Evolutionary conservation across 495 filamentous ascomycete species (phyloP).

Genomic region (Clavariopsis aquatica): DNA sequence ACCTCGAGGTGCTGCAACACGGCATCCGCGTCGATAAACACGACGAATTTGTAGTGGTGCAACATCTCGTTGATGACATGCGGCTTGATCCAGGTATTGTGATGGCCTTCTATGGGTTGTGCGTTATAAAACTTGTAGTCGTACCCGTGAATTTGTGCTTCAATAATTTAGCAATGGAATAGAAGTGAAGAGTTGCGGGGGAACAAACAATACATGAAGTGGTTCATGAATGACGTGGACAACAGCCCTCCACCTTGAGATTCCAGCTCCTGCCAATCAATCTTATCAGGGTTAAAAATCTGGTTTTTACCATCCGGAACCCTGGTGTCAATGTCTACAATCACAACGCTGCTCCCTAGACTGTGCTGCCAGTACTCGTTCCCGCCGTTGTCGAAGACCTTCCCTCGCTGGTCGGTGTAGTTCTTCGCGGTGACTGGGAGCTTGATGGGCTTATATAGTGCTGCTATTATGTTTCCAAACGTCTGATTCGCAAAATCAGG

Average conservation of each 20-base stretch:
- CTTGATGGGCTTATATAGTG: constrained; percentile 6
- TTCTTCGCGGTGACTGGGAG: not conserved
- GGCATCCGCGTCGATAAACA: constrained; percentile 54
- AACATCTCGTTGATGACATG: constrained; percentile 48
- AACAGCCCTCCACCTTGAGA: not conserved
- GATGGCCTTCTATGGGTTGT: constrained; percentile 32
- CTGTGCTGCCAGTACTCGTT: constrained; percentile 7
- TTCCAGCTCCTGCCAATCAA: constrained; percentile 12
- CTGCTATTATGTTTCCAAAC: not conserved
- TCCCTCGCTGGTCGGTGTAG: constrained; percentile 8
- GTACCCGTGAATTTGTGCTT: constrained; percentile 54
- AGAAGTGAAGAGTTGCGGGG: not conserved
- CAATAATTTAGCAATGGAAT: not conserved
- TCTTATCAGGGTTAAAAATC: not conserved
- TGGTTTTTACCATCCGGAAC: constrained; percentile 12
- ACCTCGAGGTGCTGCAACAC: constrained; percentile 50
- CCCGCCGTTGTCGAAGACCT: not conserved
- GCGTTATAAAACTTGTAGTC: constrained; percentile 53
- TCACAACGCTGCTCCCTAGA: constrained; percentile 21
- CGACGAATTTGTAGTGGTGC: constrained; percentile 48
- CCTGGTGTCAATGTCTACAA: constrained; percentile 34
- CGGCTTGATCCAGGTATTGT: constrained; percentile 53
- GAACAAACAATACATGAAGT: constrained; percentile 26
- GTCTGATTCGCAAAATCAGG: not conserved
- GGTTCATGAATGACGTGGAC: constrained; percentile 23